phyloP scores from a whole-genome alignment of 768 basidiomycete species.

The Phanerodontia chrysosporium region DNA sequence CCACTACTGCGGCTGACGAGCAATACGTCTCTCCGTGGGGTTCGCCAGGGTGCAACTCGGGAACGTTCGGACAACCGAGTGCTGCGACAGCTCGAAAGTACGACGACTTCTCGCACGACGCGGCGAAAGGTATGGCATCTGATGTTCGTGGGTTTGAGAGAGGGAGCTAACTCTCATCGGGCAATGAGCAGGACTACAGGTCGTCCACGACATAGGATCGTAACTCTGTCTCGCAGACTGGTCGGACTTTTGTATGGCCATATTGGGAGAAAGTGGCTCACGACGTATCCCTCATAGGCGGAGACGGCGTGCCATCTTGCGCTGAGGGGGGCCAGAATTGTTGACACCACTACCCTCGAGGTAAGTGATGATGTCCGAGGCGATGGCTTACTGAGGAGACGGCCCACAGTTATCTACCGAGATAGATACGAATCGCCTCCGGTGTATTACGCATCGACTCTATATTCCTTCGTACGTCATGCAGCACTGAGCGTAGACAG shows the following conservation, averaged over 20 bases:
- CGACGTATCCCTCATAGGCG: constrained; percentile 8
- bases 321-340: not conserved
- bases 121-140: constrained; percentile 9
- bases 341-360: constrained; percentile 2
- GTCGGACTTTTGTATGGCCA: constrained; percentile 1
- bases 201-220: not conserved
- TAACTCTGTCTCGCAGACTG: not conserved
- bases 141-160: not conserved
- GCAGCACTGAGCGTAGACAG: not conserved
- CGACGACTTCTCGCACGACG: constrained; percentile 10
- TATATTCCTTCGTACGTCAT: constrained; percentile 14
- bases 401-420: constrained; percentile 5
- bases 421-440: constrained; percentile 10
- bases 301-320: not conserved
- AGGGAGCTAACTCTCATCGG: constrained; percentile 10
- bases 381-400: not conserved
- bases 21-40: not conserved
- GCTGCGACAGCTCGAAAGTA: not conserved
- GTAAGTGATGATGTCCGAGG: not conserved
- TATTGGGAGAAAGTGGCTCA: constrained; percentile 6
- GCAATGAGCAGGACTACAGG: not conserved
- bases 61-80: constrained; percentile 4
- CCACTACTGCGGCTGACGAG: not conserved
- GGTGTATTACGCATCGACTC: constrained; percentile 10
- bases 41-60: not conserved